Conservation (phyloP, 148 eudicot genomes). For the Mesembryanthemum crystallinum region DNA sequence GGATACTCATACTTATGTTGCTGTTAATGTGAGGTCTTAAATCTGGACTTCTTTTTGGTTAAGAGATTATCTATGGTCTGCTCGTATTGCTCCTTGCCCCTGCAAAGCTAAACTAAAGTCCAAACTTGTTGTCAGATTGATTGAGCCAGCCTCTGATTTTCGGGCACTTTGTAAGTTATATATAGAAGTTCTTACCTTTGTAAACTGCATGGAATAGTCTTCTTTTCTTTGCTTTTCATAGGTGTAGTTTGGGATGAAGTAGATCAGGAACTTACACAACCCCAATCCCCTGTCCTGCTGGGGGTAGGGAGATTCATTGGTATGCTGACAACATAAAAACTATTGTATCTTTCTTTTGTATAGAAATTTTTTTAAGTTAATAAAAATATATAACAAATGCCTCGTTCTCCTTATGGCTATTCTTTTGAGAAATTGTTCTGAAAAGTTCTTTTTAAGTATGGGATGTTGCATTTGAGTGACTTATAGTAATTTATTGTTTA, state of each 20-base stretch:
- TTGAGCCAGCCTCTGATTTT: not conserved
- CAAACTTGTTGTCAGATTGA: not conserved
- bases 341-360: slow-evolving; percentile 8
- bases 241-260: not conserved
- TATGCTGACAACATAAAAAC: not conserved
- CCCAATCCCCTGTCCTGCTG: not conserved
- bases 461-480: not conserved
- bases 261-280: not conserved
- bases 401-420: not conserved
- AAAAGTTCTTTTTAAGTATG: not conserved
- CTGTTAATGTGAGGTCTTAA: not conserved
- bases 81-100: not conserved
- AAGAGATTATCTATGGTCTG: not conserved
- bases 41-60: not conserved
- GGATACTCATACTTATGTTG: not conserved
- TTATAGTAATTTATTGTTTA: no score
- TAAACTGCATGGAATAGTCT: not conserved
- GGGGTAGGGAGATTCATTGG: not conserved
- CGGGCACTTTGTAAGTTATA: not conserved
- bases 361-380: not conserved
- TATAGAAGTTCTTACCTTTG: not conserved
- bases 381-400: not conserved
- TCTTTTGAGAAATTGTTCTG: not conserved
- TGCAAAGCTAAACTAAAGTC: not conserved
- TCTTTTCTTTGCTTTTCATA: not conserved